phyloP scores from a whole-genome alignment of 306 rosid species.

The Casuarina cunninghamiana region DNA sequence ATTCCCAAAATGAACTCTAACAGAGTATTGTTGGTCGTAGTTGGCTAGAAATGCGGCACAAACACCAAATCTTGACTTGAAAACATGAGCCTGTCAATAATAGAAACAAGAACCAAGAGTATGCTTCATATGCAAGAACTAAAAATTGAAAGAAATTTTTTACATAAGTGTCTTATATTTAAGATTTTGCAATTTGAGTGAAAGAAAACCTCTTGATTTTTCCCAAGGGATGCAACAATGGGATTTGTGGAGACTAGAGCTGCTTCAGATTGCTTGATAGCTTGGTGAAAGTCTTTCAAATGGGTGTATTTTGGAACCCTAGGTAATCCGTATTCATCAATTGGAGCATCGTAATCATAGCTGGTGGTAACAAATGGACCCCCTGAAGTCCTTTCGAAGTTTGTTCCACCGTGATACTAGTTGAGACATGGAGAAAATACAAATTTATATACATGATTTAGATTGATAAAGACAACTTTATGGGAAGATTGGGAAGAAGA shows the following conservation, averaged over 20 bases:
- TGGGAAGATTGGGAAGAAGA: not conserved
- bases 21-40: conserved; percentile 51
- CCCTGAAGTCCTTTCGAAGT: conserved; percentile 85
- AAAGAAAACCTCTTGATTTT: conserved; percentile 58
- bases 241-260: conserved; percentile 73
- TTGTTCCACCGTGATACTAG: conserved; percentile 98
- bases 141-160: not conserved
- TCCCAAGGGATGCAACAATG: conserved; percentile 59
- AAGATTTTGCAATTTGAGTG: conserved; percentile 12
- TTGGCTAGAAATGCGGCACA: conserved; percentile 92
- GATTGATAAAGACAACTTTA: conserved; percentile 16
- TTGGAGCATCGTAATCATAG: conserved; percentile 89
- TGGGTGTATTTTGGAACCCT: conserved; percentile 92
- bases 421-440: conserved; percentile 2
- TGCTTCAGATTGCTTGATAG: conserved; percentile 70
- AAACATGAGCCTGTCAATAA: conserved; percentile 60
- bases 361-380: conserved; percentile 91
- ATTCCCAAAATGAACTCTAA: conserved; percentile 58
- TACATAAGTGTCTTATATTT: not conserved
- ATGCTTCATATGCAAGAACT: not conserved
- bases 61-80: conserved; percentile 45
- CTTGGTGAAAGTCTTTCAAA: conserved; percentile 75
- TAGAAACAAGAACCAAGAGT: conserved; percentile 20
- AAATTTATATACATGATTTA: not conserved
- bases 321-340: conserved; percentile 82